These are phyloP conservation scores for Torrubiella hemipterigena DNA, from an alignment of 2,329 filamentous ascomycete genomes.

Conservation along the genomic window DNA sequence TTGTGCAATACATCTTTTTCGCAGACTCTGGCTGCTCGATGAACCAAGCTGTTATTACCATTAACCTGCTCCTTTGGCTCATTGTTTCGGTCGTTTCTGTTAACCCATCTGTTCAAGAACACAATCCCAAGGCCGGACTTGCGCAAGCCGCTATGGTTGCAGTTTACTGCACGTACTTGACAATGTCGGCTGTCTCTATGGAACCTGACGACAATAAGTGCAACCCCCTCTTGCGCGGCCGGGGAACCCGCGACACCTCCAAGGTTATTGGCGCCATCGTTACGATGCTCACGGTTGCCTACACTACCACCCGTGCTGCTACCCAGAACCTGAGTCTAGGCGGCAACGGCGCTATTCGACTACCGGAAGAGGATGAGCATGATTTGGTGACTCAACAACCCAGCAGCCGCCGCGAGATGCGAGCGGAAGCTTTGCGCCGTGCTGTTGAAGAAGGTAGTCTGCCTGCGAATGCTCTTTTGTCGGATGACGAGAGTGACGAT, in stretches of 20 bases:
- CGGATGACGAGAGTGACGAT: constrained; percentile 55
- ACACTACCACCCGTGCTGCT: constrained; percentile 91
- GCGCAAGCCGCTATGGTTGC: constrained; percentile 98
- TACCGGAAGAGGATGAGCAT: constrained; percentile 67
- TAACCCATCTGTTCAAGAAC: constrained; percentile 79
- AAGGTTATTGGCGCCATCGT: constrained; percentile 88
- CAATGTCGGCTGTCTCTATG: constrained; percentile 97
- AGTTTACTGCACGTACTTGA: constrained; percentile 96
- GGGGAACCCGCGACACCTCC: constrained; percentile 79
- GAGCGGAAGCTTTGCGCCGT: constrained; percentile 76
- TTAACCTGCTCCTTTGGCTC: constrained; percentile 80
- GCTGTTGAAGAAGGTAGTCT: constrained; percentile 88
- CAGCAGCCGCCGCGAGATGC: constrained; percentile 72
- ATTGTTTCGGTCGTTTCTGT: constrained; percentile 74
- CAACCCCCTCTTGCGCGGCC: constrained; percentile 80
- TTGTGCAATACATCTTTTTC: constrained; percentile 97
- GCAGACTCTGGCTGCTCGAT: constrained; percentile 71
- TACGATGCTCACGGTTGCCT: constrained; percentile 93
- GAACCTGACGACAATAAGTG: constrained; percentile 88
- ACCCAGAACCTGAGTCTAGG: constrained; percentile 77
- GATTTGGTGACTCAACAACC: constrained; percentile 82
- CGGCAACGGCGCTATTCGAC: constrained; percentile 40
- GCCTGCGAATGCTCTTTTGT: constrained; percentile 78
- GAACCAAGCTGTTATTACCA: constrained; percentile 93
- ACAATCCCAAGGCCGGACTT: constrained; percentile 84